These are phyloP conservation scores for Reutealis trisperma DNA, from an alignment of 345 rosid species.

Conservation along the genomic window DNA sequence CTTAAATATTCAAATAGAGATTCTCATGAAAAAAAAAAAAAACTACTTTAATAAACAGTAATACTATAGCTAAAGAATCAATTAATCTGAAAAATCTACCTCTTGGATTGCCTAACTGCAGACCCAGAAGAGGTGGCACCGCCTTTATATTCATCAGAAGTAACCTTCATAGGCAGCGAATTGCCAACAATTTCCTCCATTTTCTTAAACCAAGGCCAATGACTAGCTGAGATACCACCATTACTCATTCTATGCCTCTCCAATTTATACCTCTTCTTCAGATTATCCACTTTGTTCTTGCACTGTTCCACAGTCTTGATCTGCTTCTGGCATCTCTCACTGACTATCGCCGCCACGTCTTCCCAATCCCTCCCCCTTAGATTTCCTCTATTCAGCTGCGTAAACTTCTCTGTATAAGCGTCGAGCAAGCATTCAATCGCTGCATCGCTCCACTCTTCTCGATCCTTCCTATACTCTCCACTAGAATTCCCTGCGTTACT, in stretches of 20 bases:
- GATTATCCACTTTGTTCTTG: slow-evolving; percentile 88
- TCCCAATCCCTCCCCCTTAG: slow-evolving; percentile 95
- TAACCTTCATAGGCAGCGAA: slow-evolving; percentile 39
- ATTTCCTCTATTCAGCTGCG: slow-evolving; percentile 80
- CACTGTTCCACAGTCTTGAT: slow-evolving; percentile 65
- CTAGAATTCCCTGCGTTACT: slow-evolving; percentile 30
- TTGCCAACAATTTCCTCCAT: slow-evolving; percentile 81
- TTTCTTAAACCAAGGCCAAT: slow-evolving; percentile 94
- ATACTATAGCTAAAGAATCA: background rate
- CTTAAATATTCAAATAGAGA: too few relatives aligned
- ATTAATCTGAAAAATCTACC: slow-evolving; percentile 34
- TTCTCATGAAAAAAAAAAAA: too few relatives aligned
- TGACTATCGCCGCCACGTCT: slow-evolving; percentile 79
- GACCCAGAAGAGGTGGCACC: slow-evolving; percentile 43
- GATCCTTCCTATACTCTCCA: slow-evolving; percentile 65
- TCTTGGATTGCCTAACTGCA: slow-evolving; percentile 53
- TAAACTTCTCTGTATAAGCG: slow-evolving; percentile 76
- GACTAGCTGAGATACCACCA: slow-evolving; percentile 41
- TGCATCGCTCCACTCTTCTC: slow-evolving; percentile 96
- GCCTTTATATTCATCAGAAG: slow-evolving; percentile 52
- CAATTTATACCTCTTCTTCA: slow-evolving; percentile 88
- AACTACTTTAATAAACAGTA: too few relatives aligned
- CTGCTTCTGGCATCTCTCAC: slow-evolving; percentile 64
- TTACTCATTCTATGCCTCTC: slow-evolving; percentile 79
- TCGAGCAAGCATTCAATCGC: slow-evolving; percentile 77